Base-by-base conservation (phyloP, 495 filamentous ascomycete genomes). In the Jackrogersella minutella region DNA sequence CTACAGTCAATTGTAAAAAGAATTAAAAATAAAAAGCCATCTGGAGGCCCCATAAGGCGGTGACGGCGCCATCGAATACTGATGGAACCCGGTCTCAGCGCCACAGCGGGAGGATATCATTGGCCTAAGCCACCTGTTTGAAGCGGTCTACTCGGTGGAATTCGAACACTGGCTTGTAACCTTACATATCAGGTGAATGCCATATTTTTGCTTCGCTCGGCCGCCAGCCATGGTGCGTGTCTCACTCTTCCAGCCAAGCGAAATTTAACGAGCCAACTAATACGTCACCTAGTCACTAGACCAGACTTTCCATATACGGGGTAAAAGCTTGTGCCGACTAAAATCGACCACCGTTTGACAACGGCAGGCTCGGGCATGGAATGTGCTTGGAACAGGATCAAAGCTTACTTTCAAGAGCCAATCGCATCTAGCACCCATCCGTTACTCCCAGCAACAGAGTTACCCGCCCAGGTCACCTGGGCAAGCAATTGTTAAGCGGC, bases 61-160 rank as follows among this genome's bases (percentile, higher is more conserved):
- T 55, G 17, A 39, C 19, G 41, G 30, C 21, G 37, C 41, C n/a
- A 11, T 24, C 36, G 49, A 13, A 11, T 33, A 34, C 41, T 36
- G 56, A 51, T 52, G 36, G 51, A 67, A 67, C 57, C 57, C 51
- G 50, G 64, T 67, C 28, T 62, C 51, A 62, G 43, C 22, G 44
- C 51, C 57, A 62, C 36, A 13, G n/a, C 21, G 21, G 24, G 31
- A 31, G 26, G 26, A 30, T 3, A 30, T 3, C 26, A 30, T 7
- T 3, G 26, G 26, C 26, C 3, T 30, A 30, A 30, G 26, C 26
- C 7, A 30, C 3, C 3, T 30, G n/a, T 17, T 17, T n/a, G 7
- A 46, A 26, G 41, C 41, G 41, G 41, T 46, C 41, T 46, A 46
- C 26, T 5, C 13, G 26, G 41, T 46, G 9, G 41, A 43, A 43